Evolutionary conservation across 2,329 filamentous ascomycete genomes (phyloP).

Genomic region (Calonectria pteridis): DNA sequence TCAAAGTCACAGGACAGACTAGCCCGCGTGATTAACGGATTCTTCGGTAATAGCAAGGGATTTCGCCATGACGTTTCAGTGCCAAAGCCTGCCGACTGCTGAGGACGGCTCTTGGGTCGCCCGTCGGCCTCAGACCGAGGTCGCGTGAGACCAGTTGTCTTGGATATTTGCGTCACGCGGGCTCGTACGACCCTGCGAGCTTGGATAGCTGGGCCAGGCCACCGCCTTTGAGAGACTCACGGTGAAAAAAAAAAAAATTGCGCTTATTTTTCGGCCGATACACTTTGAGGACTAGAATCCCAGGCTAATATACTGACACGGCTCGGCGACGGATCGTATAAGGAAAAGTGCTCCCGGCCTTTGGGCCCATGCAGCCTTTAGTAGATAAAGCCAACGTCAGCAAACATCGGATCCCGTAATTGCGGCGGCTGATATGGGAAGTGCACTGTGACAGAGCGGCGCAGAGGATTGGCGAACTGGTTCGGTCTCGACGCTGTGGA

Average conservation of each 20-base stretch:
- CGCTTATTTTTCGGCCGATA: constrained; percentile 22
- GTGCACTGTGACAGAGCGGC: constrained; percentile 20
- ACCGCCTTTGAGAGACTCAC: neutral
- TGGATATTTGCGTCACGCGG: constrained; percentile 15
- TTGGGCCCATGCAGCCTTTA: constrained; percentile 18
- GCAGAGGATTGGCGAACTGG: constrained; percentile 42
- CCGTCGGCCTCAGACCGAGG: neutral
- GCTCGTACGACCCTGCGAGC: neutral
- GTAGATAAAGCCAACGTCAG: constrained; percentile 40
- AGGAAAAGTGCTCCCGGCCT: constrained; percentile 6
- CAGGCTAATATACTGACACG: neutral
- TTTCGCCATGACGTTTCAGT: constrained; percentile 20
- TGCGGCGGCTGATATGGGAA: constrained; percentile 30
- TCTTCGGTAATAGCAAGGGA: constrained; percentile 20
- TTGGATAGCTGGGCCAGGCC: constrained; percentile 4
- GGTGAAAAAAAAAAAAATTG: neutral
- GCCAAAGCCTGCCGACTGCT: neutral
- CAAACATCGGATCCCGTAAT: constrained; percentile 27
- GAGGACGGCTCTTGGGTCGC: constrained; percentile 10
- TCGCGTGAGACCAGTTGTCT: constrained; percentile 18
- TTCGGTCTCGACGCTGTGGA: constrained; percentile 33
- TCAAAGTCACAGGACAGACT: constrained; percentile 11
- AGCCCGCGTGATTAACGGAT: constrained; percentile 15
- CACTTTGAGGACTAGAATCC: constrained; percentile 4
- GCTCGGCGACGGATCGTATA: neutral